A percentile compares a stretch with the other conserved stretches of the same genome.
These are phyloP conservation scores for Cytospora schulzeri DNA, from an alignment of 2,329 filamentous ascomycete species.

Conservation along the genomic window DNA sequence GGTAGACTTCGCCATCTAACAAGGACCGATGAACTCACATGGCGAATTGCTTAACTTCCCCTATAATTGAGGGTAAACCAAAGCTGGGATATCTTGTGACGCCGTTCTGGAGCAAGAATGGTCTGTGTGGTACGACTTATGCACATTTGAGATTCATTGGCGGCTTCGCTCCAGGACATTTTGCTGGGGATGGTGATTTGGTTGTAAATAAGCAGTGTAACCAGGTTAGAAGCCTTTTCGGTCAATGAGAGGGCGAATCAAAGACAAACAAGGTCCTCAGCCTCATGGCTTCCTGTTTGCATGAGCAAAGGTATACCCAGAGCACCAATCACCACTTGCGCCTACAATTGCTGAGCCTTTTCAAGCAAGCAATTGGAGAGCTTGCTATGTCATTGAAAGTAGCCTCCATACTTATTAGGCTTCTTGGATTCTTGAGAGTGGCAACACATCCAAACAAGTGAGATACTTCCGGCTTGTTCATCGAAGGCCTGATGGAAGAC, in stretches of 20 bases:
- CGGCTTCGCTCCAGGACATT: not conserved
- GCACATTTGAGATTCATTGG: not conserved
- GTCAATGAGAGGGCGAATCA: not conserved
- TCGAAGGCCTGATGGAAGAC: no score
- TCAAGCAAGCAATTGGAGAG: not conserved
- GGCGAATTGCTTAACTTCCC: no score
- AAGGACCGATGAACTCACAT: no score
- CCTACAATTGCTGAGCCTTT: no score
- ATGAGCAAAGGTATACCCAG: not conserved
- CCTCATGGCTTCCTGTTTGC: not conserved
- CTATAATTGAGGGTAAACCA: not conserved
- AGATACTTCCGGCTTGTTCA: not conserved
- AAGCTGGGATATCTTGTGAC: not conserved
- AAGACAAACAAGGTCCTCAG: not conserved
- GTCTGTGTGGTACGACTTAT: not conserved
- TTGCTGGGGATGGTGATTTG: not conserved
- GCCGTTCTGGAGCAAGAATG: not conserved
- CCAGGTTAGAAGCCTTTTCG: not conserved
- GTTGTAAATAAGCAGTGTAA: not conserved
- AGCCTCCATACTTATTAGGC: no score
- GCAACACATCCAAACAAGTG: not conserved
- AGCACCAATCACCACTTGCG: not conserved
- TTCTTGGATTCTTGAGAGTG: not conserved
- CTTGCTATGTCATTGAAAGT: not conserved
- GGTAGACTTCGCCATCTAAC: no score